Conservation (phyloP, 257 asterid genomes). For the Przewalskia tangutica region DNA sequence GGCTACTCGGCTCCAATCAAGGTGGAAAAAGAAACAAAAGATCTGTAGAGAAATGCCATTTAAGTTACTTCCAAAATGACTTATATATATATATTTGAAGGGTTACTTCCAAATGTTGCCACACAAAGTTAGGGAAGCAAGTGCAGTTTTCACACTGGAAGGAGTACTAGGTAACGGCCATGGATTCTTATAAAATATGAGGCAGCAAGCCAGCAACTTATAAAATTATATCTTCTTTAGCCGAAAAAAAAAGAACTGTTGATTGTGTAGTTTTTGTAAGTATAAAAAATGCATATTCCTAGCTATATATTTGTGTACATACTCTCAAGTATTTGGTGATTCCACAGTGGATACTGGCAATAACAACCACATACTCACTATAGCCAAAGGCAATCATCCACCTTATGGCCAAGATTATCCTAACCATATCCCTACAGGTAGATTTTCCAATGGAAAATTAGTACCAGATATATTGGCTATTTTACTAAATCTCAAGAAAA, state of each 20-base stretch:
- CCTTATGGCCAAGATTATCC: constrained; percentile 1
- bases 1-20: too few species aligned
- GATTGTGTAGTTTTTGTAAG: too few species aligned
- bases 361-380: neutral
- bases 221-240: too few species aligned
- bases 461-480: neutral
- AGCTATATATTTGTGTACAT: too few species aligned
- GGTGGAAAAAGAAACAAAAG: neutral
- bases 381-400: neutral
- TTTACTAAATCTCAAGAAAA: neutral
- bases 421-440: neutral
- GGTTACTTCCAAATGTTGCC: neutral
- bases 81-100: too few species aligned
- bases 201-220: too few species aligned
- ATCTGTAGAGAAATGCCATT: neutral
- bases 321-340: neutral
- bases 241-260: too few species aligned
- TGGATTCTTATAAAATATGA: too few species aligned
- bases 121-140: neutral
- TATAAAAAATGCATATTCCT: too few species aligned
- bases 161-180: too few species aligned
- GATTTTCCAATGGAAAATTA: constrained; percentile 3
- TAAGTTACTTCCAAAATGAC: neutral
- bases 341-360: neutral
- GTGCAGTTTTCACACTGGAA: neutral